Conservation (phyloP, 306 rosid genomes). For the Casuarina cunninghamiana region DNA sequence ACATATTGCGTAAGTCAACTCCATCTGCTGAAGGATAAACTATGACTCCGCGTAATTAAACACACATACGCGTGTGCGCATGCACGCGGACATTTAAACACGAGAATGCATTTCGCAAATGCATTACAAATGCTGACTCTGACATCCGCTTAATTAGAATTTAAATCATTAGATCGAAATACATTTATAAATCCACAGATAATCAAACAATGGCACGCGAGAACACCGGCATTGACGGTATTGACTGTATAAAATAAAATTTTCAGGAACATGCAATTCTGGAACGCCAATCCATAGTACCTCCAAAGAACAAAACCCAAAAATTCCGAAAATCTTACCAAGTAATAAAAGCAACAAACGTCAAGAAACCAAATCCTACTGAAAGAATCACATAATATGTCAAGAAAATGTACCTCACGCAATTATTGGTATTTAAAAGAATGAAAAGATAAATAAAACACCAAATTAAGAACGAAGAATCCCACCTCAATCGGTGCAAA, state of each 20-base stretch:
- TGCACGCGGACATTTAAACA: too few relatives aligned
- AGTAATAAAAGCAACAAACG: neutral
- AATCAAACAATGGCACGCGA: neutral
- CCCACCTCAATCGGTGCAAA: constrained; percentile 21
- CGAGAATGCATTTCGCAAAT: neutral
- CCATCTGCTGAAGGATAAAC: neutral
- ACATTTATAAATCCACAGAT: neutral
- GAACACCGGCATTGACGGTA: constrained; percentile 3
- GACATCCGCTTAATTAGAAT: neutral
- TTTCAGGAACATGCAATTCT: neutral
- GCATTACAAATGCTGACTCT: neutral
- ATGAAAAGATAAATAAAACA: neutral
- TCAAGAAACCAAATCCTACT: constrained; percentile 1
- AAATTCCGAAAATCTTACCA: neutral
- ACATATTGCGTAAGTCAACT: neutral
- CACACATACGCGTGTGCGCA: too few relatives aligned
- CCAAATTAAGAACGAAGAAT: constrained; percentile 5
- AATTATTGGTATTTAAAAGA: neutral
- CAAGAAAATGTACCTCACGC: neutral
- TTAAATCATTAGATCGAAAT: neutral
- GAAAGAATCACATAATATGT: neutral
- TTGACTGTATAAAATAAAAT: neutral
- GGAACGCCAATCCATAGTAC: neutral
- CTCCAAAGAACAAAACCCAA: neutral
- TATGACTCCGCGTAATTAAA: neutral